phyloP scores from a whole-genome alignment of 495 filamentous ascomycete species.

The Chaetomidium leptoderma region DNA sequence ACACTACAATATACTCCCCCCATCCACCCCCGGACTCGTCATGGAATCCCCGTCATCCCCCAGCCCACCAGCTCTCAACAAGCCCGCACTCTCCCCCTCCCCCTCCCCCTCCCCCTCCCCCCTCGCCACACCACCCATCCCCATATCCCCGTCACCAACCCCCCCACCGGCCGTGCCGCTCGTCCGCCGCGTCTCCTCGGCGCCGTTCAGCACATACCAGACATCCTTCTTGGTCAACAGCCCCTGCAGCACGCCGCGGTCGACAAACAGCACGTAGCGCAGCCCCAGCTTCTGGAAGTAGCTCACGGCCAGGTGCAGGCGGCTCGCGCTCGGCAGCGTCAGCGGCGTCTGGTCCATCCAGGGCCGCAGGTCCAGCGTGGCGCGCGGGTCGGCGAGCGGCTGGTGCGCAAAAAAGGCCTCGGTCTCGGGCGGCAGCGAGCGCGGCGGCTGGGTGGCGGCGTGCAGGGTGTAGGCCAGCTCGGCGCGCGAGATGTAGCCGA shows the following conservation, averaged over 20 bases:
- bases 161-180: slow-evolving; percentile 14
- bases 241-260: slow-evolving; percentile 76
- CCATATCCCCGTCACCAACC: neutral
- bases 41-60: slow-evolving; percentile 18
- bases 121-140: slow-evolving; percentile 18
- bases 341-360: slow-evolving; percentile 99
- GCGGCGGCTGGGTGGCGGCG: slow-evolving; percentile 48
- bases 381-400: slow-evolving; percentile 70
- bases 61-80: slow-evolving; percentile 20
- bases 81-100: slow-evolving; percentile 28
- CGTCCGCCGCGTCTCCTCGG: slow-evolving; percentile 55
- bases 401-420: slow-evolving; percentile 82
- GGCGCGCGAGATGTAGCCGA: slow-evolving; percentile 91
- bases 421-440: slow-evolving; percentile 60
- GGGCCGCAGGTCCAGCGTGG: slow-evolving; percentile 78
- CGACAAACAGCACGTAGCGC: slow-evolving; percentile 82
- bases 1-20: slow-evolving; percentile 29
- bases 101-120: slow-evolving; percentile 29
- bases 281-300: slow-evolving; percentile 94
- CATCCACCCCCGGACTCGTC: slow-evolving; percentile 23
- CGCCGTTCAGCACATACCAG: slow-evolving; percentile 86
- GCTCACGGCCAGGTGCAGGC: slow-evolving; percentile 72
- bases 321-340: slow-evolving; percentile 70
- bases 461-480: slow-evolving; percentile 81
- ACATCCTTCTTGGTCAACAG: slow-evolving; percentile 96